Evolutionary conservation across 148 eudicot genomes (phyloP), one percentile per base, ranked within the genome.

Genomic region (Camellia lanceoleosa): DNA sequence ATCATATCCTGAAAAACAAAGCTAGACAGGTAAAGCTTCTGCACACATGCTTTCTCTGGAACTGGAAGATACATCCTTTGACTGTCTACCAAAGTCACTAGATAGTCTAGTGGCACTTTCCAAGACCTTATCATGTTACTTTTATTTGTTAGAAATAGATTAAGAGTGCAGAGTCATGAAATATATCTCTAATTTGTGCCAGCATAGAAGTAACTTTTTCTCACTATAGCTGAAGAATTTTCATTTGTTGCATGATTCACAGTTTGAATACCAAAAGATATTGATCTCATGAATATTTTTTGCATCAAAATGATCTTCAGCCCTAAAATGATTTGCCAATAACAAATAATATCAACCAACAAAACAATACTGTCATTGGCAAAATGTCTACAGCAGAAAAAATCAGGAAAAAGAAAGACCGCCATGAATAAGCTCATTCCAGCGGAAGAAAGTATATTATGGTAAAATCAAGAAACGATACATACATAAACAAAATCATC

Each of bases 401-500:
- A 74, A 5, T 0, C 61, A 56, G 20, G 47, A 38, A 55, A 30
- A 52, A 52, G n/a, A 55, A 52, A 52, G n/a, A 55, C 52, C n/a
- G n/a, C 52, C 15, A 15, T 52, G 18, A 46, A 64, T 0, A 51
- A 14, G 5, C 14, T 23, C 71, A n/a, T 51, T 18, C 44, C 56
- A 47, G 0, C 8, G 49, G 12, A 49, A 46, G 23, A 52, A 67
- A 51, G 60, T 54, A 43, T 66, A 56, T 16, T 38, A 65, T 20
- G 41, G 47, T 49, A 11, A 64, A 51, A 55, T n/a, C 62, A 11
- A 60, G 20, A 82, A 71, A 55, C 18, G 68, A 63, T 59, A 67
- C 93, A 63, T 89, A 96, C 98, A 80, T 89, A 91, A 20, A 93
- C 79, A 42, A 96, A 86, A 84, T 94, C 98, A 80, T 96, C 99